phyloP scores from a whole-genome alignment of 78 protist species.

The Parvularia atlantis region DNA sequence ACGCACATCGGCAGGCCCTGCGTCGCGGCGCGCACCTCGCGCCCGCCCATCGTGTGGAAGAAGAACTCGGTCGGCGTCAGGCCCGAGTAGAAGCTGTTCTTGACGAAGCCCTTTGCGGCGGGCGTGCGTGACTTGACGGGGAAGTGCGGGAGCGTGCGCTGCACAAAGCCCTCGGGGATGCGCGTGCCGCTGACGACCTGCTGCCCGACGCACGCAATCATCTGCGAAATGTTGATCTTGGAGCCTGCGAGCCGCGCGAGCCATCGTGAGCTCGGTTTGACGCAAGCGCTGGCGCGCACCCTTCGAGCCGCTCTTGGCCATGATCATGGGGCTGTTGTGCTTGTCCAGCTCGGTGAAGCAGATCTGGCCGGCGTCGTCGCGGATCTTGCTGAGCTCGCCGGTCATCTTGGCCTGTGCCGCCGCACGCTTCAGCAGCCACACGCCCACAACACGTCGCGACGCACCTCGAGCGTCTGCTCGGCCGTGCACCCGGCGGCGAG shows the following conservation, averaged over 20 bases:
- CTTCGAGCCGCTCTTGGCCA: constrained; percentile 99
- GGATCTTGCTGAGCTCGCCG: constrained; percentile 70
- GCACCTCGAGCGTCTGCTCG: constrained; percentile 77
- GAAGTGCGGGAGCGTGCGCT: constrained; percentile 97
- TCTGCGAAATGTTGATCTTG: constrained; percentile 94
- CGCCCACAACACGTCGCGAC: no score
- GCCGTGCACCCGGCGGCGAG: constrained; percentile 77
- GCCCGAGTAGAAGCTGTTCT: constrained; percentile 93
- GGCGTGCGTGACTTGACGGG: constrained; percentile 29
- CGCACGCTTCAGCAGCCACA: no score
- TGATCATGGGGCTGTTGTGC: constrained; percentile 87
- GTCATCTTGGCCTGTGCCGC: constrained; percentile 64
- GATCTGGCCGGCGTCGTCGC: constrained; percentile 83
- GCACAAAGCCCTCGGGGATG: constrained; percentile 92
- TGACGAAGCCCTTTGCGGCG: constrained; percentile 93
- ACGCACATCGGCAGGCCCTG: constrained; percentile 77
- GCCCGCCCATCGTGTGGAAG: constrained; percentile 99
- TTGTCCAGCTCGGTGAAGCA: constrained; percentile 71
- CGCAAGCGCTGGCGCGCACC: no score
- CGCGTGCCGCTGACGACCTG: constrained; percentile 92
- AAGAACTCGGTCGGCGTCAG: constrained; percentile 92
- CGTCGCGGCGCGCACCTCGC: no score
- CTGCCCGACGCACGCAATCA: constrained; percentile 97
- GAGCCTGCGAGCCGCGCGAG: constrained; percentile 49
- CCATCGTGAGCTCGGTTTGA: neutral